These are phyloP conservation scores for Aspergillus avenaceus DNA, from an alignment of 495 filamentous ascomycete species.

Conservation along the genomic window DNA sequence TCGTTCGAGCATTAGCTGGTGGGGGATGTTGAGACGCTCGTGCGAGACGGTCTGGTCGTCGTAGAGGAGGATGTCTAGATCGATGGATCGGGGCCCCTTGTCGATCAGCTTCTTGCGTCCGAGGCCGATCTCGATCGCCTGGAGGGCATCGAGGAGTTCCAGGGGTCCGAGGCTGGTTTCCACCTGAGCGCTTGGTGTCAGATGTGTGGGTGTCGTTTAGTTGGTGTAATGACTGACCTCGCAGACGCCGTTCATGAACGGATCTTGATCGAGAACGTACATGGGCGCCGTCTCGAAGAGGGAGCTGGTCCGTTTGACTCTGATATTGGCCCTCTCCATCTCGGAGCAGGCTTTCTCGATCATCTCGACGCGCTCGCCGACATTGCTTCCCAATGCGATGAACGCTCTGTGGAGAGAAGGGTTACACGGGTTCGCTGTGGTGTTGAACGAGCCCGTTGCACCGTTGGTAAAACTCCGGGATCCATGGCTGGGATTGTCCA, in stretches of 20 bases:
- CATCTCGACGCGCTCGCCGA: constrained; percentile 78
- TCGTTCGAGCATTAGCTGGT: constrained; percentile 79
- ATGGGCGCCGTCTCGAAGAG: constrained; percentile 95
- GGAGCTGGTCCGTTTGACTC: constrained; percentile 73
- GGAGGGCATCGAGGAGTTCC: constrained; percentile 71
- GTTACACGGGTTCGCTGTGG: constrained; percentile 23
- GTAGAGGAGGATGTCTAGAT: constrained; percentile 91
- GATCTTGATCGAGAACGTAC: constrained; percentile 86
- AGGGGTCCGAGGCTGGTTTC: constrained; percentile 74
- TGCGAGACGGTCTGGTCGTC: constrained; percentile 61
- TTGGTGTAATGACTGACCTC: constrained; percentile 61
- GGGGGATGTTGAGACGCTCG: constrained; percentile 76
- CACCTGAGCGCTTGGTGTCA: constrained; percentile 52
- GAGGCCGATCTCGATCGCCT: constrained; percentile 73
- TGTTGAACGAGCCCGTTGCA: constrained; percentile 10
- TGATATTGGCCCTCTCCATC: constrained; percentile 68
- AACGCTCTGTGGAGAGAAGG: constrained; percentile 54
- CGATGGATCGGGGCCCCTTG: constrained; percentile 90
- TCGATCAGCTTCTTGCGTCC: constrained; percentile 82
- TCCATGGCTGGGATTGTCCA: constrained; percentile 1
- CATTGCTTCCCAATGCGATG: constrained; percentile 89
- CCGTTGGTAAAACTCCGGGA: constrained; percentile 24
- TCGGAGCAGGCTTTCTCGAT: constrained; percentile 78
- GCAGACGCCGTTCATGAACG: constrained; percentile 89
- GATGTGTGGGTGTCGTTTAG: too few species aligned